Evolutionary conservation across 2,329 filamentous ascomycete species (phyloP), one percentile per base, ranked within the genome.

Genomic region (Colletotrichum sansevieriae): DNA sequence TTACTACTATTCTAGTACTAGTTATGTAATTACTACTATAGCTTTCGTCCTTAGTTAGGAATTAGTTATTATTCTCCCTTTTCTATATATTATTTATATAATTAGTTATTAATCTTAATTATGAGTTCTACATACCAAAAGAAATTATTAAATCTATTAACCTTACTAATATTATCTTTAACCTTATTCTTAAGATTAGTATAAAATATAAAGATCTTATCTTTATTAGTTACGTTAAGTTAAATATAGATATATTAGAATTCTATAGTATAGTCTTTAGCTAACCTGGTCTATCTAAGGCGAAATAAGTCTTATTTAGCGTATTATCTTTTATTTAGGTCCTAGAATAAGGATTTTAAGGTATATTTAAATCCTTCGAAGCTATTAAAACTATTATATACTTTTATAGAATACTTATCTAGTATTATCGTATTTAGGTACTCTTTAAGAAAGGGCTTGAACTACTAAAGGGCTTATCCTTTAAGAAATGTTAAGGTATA

Each of bases 181-280:
- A 46, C 5, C 2, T n/a, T 46, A 15, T 46, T n/a, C n/a, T 46
- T 46, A 46, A 46, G 43, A 8, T n/a, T 46, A 8, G 15, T 15
- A 10, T 46, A 46, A n/a, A 46, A 46, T 46, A 46, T 46, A 46
- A 46, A 46, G n/a, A 46, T 46, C 43, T 46, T n/a, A n/a, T 12
- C 18, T 9, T 46, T n/a, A 15, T 46, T 46, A 46, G 4, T 46
- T 15, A 46, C 8, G 5, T 15, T 18, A 2, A 46, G n/a, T 18
- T 46, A 46, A 9, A 18, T 10, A 46, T 9, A 15, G 18, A 46
- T 12, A 15, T 18, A 3, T 3, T 5, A 3, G 5, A 46, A 46
- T 2, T 3, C 18, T 15, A 5, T 9, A 46, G 43, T n/a, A 46
- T 6, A 46, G 2, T 46, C n/a, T 46, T 46, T 46, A 46, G n/a